Conservation (phyloP, 1,139 yeast genomes). For the Hansenula lynferdii region DNA sequence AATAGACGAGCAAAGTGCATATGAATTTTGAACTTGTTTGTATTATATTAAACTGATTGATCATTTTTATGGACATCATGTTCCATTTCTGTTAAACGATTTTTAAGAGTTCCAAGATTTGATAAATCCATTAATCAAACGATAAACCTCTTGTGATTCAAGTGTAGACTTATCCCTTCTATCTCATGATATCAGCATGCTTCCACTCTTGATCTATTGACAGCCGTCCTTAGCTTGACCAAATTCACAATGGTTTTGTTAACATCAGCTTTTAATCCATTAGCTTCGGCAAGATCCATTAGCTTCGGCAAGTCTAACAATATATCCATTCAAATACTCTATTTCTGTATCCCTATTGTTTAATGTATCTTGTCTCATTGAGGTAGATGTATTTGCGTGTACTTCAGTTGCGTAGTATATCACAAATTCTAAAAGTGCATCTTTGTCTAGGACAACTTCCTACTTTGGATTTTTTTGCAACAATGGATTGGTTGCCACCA, state of each 20-base stretch:
- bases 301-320: slow-evolving; percentile 42
- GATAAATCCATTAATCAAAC: too few species aligned
- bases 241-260: slow-evolving; percentile 28
- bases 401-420: slow-evolving; percentile 44
- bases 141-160: too few species aligned
- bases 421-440: slow-evolving; percentile 36
- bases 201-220: slow-evolving; percentile 12
- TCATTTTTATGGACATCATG: too few species aligned
- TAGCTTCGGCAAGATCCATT: slow-evolving; percentile 15
- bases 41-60: too few species aligned
- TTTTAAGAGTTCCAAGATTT: too few species aligned
- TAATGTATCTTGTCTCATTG: slow-evolving; percentile 83
- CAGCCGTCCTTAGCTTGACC: slow-evolving; percentile 26
- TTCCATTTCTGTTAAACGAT: too few species aligned
- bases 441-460: slow-evolving; percentile 33
- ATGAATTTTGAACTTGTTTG: too few species aligned
- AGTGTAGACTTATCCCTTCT: too few species aligned
- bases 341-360: slow-evolving; percentile 65
- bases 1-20: too few species aligned
- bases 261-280: slow-evolving; percentile 23
- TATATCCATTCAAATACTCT: slow-evolving; percentile 73
- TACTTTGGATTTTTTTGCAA: slow-evolving; percentile 18
- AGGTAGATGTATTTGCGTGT: slow-evolving; percentile 59
- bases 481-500: slow-evolving; percentile 26
- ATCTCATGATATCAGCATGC: too few species aligned